These are phyloP conservation scores for Chamaecrista fasciculata DNA, from an alignment of 306 rosid species.

Conservation along the genomic window DNA sequence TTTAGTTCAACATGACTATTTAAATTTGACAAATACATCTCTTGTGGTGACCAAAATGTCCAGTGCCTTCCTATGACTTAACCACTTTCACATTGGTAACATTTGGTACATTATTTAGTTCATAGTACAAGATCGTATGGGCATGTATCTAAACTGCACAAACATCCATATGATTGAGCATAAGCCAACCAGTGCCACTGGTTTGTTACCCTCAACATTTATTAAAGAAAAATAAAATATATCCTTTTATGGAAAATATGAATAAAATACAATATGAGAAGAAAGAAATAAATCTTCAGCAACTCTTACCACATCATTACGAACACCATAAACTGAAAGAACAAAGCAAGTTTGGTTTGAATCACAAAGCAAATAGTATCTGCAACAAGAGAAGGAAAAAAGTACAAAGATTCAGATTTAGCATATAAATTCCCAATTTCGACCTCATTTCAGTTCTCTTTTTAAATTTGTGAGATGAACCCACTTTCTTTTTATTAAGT, in stretches of 20 bases:
- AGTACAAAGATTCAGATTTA: conserved; percentile 17
- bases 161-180: conserved; percentile 2
- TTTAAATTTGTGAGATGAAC: background rate
- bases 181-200: conserved; percentile 6
- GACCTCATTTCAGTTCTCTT: background rate
- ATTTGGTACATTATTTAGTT: conserved; percentile 15
- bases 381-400: conserved; percentile 40
- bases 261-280: conserved; percentile 5
- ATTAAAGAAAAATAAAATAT: background rate
- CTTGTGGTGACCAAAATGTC: too few species aligned
- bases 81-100: background rate
- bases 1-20: too few species aligned
- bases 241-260: background rate
- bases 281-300: conserved; percentile 10
- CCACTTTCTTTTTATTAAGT: background rate
- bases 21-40: too few species aligned
- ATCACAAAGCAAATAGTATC: conserved; percentile 83
- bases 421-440: background rate
- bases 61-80: background rate
- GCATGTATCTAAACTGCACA: background rate
- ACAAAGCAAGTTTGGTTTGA: conserved; percentile 69
- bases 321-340: conserved; percentile 76
- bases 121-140: conserved; percentile 4
- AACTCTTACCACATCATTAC: conserved; percentile 63
- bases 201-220: conserved; percentile 4